Evolutionary conservation across 2,329 filamentous ascomycete genomes (phyloP), one percentile per base, ranked within the genome.

Genomic region (Colletotrichum tabaci): DNA sequence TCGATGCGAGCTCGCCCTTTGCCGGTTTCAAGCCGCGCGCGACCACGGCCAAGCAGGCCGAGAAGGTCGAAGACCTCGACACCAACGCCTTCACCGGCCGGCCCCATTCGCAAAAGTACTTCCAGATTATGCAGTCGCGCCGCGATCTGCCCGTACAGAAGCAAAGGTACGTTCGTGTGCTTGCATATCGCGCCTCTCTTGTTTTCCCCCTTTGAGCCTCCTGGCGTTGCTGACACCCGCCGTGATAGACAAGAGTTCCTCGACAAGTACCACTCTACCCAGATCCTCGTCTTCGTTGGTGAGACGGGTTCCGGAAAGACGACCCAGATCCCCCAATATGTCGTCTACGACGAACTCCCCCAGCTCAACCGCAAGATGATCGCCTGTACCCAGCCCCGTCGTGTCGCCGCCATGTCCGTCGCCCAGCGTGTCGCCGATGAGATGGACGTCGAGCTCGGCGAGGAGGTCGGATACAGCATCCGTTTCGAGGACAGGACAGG

Each of bases 271-370:
- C 97, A 99, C 78, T 91, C 93, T 77, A 94, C 92, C 30, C 96
- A 99, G 84, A 98, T 99, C 76, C 91, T 99, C 73, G 96, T 99
- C 78, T 98, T 99, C 79, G 96, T 99, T 75, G 96, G 96, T 86
- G 96, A 99, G 87, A 99, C 96, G 10, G 96, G 97, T 90, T 99
- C 96, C 75, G 96, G 96, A 85, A 99, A 99, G 87, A 99, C 96
- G 5, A 99, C 96, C 0, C 96, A 99, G 86, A 98, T 99, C 73
- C 96, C 96, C 2, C 96, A 99, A 82, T 99, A 98, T 82, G 96
- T 99, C 75, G 90, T 99, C 50, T 98, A 93, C 87, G 96, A 99
- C 84, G 96, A 99, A 83, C 89, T 98, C 42, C 96, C 96, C 35
- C 94, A 98, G 78, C 86, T 91, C 74, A 91, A 92, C 76, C 89